These are phyloP conservation scores for Catunica adiposa DNA, from an alignment of 2,329 filamentous ascomycete species.

Conservation along the genomic window DNA sequence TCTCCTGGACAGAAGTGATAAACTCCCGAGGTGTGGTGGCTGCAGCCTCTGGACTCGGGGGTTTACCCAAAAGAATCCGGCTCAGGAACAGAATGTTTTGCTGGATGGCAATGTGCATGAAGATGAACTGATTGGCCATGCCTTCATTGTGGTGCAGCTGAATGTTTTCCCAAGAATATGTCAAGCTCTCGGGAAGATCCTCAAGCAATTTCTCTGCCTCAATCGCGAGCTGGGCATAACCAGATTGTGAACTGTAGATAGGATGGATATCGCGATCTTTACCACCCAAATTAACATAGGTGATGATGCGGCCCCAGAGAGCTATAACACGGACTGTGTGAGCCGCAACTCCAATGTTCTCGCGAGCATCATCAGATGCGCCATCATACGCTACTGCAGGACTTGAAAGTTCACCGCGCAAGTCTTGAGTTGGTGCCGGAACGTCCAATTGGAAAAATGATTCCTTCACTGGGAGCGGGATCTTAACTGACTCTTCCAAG, in stretches of 20 bases:
- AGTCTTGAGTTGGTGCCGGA: constrained; percentile 67
- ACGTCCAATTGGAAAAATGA: constrained; percentile 83
- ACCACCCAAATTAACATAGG: constrained; percentile 79
- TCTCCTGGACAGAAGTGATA: constrained; percentile 54
- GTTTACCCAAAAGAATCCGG: constrained; percentile 36
- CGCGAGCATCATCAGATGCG: constrained; percentile 24
- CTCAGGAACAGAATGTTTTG: constrained; percentile 85
- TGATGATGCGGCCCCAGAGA: constrained; percentile 78
- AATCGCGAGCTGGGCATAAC: constrained; percentile 52
- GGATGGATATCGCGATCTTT: constrained; percentile 60
- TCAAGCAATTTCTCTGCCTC: constrained; percentile 55
- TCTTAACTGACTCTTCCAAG: constrained; percentile 72
- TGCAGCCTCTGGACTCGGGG: constrained; percentile 10
- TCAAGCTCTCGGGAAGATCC: constrained; percentile 52
- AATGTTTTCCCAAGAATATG: constrained; percentile 67
- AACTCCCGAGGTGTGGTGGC: constrained; percentile 60
- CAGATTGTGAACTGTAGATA: constrained; percentile 71
- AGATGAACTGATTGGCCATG: constrained; percentile 80
- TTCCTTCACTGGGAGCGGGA: constrained; percentile 83
- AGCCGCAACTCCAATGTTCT: constrained; percentile 88
- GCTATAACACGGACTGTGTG: constrained; percentile 76
- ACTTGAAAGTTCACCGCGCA: constrained; percentile 53
- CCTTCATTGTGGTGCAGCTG: constrained; percentile 70
- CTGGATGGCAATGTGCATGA: constrained; percentile 76
- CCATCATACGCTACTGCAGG: constrained; percentile 37